These are phyloP conservation scores for Phytophthora quininea DNA, from an alignment of 352 stramenopile genomes.

Conservation along the genomic window DNA sequence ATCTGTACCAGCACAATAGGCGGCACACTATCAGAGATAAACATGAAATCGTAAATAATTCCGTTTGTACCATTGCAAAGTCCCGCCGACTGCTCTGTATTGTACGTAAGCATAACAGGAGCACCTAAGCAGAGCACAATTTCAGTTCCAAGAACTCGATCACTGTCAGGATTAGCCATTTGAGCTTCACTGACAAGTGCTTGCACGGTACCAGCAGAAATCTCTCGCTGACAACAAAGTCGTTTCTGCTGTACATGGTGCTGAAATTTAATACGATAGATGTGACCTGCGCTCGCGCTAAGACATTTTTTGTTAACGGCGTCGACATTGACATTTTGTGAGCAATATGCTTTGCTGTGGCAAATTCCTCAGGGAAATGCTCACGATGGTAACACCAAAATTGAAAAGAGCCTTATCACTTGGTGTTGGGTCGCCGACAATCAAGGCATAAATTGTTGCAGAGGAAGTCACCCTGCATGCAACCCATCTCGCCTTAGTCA, in stretches of 20 bases:
- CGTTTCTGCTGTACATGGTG: not conserved
- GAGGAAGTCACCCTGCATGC: too few relatives aligned
- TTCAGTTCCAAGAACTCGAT: not conserved
- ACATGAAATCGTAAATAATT: constrained; percentile 4
- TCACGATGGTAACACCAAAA: too few relatives aligned
- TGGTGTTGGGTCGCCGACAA: too few relatives aligned
- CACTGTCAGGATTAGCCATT: not conserved
- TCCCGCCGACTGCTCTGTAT: not conserved
- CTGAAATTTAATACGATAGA: not conserved
- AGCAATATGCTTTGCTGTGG: not conserved
- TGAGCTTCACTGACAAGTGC: not conserved
- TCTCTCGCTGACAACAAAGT: not conserved
- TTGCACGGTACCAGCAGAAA: not conserved
- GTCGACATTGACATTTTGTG: not conserved
- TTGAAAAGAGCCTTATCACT: too few relatives aligned
- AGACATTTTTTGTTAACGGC: not conserved
- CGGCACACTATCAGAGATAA: not conserved
- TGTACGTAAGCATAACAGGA: not conserved
- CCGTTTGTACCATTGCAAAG: constrained; percentile 1
- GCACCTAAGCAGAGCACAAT: not conserved
- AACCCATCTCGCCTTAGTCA: too few relatives aligned
- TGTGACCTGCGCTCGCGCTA: not conserved
- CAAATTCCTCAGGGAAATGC: too few relatives aligned
- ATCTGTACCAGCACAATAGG: constrained; percentile 5
- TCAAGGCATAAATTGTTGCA: too few relatives aligned